These are phyloP conservation scores for Yamagishiella unicocca DNA, from an alignment of 139 green algal genomes.

Conservation along the genomic window DNA sequence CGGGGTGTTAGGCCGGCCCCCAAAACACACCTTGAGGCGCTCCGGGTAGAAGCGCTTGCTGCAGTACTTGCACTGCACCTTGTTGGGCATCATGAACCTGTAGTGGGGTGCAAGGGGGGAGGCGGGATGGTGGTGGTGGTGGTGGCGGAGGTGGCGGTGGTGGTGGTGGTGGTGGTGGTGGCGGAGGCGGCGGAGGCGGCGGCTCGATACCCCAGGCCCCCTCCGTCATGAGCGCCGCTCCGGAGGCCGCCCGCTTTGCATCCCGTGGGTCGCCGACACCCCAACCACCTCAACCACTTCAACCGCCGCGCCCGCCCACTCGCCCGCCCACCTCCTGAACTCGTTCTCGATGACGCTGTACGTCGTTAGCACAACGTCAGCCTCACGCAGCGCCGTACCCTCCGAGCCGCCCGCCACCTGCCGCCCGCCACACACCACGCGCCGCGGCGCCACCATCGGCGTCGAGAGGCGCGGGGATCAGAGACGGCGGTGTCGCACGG, in stretches of 20 bases:
- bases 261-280: too few species aligned
- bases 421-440: not conserved
- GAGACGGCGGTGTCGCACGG: too few species aligned
- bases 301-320: not conserved
- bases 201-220: not conserved
- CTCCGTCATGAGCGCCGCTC: too few species aligned
- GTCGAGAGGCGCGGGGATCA: not conserved
- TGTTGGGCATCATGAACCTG: slow-evolving; percentile 72
- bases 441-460: not conserved
- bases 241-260: too few species aligned
- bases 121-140: too few species aligned
- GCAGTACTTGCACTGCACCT: slow-evolving; percentile 89
- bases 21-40: slow-evolving; percentile 68
- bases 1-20: too few species aligned
- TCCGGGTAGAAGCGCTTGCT: slow-evolving; percentile 84
- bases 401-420: slow-evolving; percentile 40
- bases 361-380: slow-evolving; percentile 94
- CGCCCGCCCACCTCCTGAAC: slow-evolving; percentile 60
- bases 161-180: not conserved
- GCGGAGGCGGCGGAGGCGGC: not conserved
- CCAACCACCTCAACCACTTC: too few species aligned
- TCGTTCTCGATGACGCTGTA: slow-evolving; percentile 94
- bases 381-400: slow-evolving; percentile 63
- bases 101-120: too few species aligned
- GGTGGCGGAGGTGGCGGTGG: not conserved